These are phyloP conservation scores for Phytophthora chlamydospora DNA, from an alignment of 352 stramenopile species.

Conservation along the genomic window DNA sequence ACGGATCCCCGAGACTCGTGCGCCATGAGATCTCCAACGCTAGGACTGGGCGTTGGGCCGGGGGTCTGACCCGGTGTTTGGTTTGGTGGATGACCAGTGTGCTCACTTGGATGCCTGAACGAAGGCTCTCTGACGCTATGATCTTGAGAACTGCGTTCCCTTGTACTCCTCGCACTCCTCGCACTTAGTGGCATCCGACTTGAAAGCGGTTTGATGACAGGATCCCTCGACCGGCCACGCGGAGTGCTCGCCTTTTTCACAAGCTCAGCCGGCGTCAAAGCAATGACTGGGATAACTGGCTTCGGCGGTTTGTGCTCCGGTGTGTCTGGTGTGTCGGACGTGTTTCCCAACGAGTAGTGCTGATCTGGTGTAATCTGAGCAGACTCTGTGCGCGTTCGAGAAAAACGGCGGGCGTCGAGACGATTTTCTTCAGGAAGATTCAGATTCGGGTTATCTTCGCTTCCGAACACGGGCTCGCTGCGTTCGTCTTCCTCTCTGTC, in stretches of 20 bases:
- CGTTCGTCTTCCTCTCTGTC: slow-evolving; percentile 26
- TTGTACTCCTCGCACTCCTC: slow-evolving; percentile 19
- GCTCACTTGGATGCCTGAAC: slow-evolving; percentile 6
- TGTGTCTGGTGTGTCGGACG: slow-evolving; percentile 7
- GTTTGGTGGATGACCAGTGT: neutral
- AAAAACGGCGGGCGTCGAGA: slow-evolving; percentile 25
- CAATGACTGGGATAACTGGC: slow-evolving; percentile 43
- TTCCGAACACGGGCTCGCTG: slow-evolving; percentile 9
- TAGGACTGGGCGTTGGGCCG: slow-evolving; percentile 21
- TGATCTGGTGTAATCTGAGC: slow-evolving; percentile 20
- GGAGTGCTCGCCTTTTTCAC: slow-evolving; percentile 55
- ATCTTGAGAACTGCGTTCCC: slow-evolving; percentile 8
- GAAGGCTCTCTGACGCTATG: slow-evolving; percentile 16
- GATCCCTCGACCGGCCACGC: slow-evolving; percentile 21
- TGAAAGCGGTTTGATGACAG: slow-evolving; percentile 40
- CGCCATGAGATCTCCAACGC: slow-evolving; percentile 2
- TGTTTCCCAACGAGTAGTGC: slow-evolving; percentile 31
- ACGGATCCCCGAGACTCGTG: neutral
- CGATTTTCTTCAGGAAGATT: slow-evolving; percentile 12
- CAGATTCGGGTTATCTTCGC: slow-evolving; percentile 11
- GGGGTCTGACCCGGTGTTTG: slow-evolving; percentile 1
- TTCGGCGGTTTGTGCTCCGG: slow-evolving; percentile 14
- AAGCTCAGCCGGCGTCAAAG: slow-evolving; percentile 54
- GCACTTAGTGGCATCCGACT: slow-evolving; percentile 29
- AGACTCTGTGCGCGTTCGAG: slow-evolving; percentile 4